A percentile compares a stretch with the other conserved stretches of the same genome.
phyloP scores from a whole-genome alignment of 441 rosid species.

The Syzygium malaccense region DNA sequence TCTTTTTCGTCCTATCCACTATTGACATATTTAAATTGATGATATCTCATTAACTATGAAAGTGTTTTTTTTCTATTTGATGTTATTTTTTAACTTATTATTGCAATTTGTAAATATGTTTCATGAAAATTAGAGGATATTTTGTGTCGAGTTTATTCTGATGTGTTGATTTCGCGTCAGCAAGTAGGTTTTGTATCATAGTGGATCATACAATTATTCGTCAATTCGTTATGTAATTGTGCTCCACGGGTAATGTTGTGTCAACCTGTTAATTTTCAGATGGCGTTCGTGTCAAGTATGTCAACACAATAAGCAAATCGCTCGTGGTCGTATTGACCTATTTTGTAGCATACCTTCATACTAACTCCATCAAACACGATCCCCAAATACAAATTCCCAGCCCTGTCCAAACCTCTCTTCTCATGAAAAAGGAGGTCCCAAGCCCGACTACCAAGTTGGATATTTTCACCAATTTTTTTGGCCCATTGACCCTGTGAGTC shows the following conservation, averaged over 20 bases:
- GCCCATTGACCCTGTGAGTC: background rate
- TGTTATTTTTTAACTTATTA: background rate
- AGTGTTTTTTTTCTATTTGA: background rate
- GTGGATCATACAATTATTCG: background rate
- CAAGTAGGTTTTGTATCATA: background rate
- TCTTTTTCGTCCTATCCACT: background rate
- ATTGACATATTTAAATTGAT: background rate
- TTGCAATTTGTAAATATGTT: background rate
- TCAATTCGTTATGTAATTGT: background rate
- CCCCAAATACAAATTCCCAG: too few relatives aligned
- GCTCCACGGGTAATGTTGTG: background rate
- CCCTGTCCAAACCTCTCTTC: background rate
- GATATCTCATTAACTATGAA: background rate
- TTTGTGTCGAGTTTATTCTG: background rate
- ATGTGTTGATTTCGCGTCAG: background rate
- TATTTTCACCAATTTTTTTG: background rate
- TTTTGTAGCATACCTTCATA: background rate
- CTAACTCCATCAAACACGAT: background rate
- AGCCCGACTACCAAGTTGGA: background rate
- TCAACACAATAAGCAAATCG: background rate
- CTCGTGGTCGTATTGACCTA: background rate
- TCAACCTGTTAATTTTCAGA: background rate
- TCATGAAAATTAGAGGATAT: background rate
- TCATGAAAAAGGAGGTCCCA: background rate
- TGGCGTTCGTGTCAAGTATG: background rate